phyloP scores from a whole-genome alignment of 345 rosid genomes.

The Salix koriyanagi region DNA sequence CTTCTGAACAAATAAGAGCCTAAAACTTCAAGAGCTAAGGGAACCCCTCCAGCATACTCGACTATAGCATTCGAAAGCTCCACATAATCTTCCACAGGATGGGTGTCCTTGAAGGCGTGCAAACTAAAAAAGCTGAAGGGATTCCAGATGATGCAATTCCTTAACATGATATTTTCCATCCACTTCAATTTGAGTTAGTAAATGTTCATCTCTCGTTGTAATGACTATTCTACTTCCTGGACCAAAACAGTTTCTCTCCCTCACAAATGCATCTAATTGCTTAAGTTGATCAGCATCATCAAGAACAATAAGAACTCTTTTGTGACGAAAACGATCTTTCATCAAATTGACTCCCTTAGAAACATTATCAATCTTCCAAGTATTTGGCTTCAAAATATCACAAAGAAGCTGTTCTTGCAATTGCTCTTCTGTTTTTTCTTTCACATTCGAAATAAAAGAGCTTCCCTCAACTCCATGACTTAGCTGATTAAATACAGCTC shows the following conservation, averaged over 20 bases:
- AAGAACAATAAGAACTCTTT: slow-evolving; percentile 9
- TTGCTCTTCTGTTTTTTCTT: neutral
- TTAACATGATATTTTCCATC: neutral
- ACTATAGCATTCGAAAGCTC: neutral
- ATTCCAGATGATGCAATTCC: neutral
- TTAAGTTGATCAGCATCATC: slow-evolving; percentile 3
- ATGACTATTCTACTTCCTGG: slow-evolving; percentile 1
- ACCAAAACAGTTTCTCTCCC: neutral
- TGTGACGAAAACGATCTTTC: neutral
- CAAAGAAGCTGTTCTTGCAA: neutral
- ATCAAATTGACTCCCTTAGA: neutral
- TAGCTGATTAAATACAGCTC: neutral
- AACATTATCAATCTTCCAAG: neutral
- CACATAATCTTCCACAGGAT: neutral
- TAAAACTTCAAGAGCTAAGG: slow-evolving; percentile 2
- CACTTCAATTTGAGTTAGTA: neutral
- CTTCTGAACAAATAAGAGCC: slow-evolving; percentile 1
- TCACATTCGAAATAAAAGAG: neutral
- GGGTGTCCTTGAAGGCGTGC: neutral
- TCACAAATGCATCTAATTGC: neutral
- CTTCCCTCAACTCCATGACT: neutral
- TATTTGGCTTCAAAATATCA: neutral
- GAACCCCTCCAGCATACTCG: slow-evolving; percentile 1
- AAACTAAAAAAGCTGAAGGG: neutral
- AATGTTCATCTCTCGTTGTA: slow-evolving; percentile 3